Conservation (phyloP, 352 stramenopile genomes). For the Pilasporangium apinafurcum region DNA sequence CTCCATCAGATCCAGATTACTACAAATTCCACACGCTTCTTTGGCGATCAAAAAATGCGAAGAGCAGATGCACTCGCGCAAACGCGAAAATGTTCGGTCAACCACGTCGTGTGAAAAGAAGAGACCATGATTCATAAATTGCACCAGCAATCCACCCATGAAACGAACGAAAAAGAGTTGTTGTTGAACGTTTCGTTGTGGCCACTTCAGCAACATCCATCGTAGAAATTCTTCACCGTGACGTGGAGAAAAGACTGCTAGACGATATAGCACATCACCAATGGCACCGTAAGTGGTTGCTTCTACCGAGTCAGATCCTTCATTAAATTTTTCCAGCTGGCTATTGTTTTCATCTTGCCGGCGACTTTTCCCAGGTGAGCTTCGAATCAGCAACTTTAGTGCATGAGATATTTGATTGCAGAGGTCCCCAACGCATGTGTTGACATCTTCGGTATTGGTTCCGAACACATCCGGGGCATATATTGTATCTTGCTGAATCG, state of each 20-base stretch:
- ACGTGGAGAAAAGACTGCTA: conserved; percentile 50
- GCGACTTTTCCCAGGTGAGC: conserved; percentile 34
- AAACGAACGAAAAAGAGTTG: conserved; percentile 76
- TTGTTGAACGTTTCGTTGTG: conserved; percentile 59
- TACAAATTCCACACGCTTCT: conserved; percentile 57
- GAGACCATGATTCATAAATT: conserved; percentile 53
- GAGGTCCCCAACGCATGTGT: conserved; percentile 18
- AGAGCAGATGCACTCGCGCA: conserved; percentile 51
- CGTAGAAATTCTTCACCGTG: conserved; percentile 55
- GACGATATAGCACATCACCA: conserved; percentile 50
- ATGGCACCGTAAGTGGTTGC: conserved; percentile 57
- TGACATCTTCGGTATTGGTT: conserved; percentile 23
- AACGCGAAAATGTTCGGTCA: conserved; percentile 36
- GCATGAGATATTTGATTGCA: conserved; percentile 43
- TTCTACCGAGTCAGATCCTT: conserved; percentile 55
- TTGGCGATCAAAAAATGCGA: conserved; percentile 69
- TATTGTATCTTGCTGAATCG: conserved; percentile 29
- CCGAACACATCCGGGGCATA: conserved; percentile 32
- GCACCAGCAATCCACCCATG: conserved; percentile 43
- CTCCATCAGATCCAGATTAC: conserved; percentile 62
- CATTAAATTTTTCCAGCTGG: conserved; percentile 58
- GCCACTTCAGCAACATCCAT: conserved; percentile 75
- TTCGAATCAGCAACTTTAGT: conserved; percentile 49
- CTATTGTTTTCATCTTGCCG: conserved; percentile 38
- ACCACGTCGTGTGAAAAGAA: conserved; percentile 42